Evolutionary conservation across 2,329 filamentous ascomycete genomes (phyloP).

Genomic region (Aureobasidium leucospermi): DNA sequence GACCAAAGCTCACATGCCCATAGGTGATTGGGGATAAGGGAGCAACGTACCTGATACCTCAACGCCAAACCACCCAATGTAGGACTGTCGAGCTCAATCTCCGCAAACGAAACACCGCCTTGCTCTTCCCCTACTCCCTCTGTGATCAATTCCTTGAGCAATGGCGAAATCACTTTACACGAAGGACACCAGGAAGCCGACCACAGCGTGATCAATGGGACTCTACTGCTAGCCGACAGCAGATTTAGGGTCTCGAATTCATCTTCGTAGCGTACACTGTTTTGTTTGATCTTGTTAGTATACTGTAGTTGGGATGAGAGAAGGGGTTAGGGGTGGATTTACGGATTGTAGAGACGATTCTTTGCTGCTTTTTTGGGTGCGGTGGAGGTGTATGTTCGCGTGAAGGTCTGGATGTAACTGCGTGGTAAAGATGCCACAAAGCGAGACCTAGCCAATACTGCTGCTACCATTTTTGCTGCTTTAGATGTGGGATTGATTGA

Average conservation of each 20-base stretch:
- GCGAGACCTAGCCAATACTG: not conserved
- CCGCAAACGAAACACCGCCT: slow-evolving; percentile 40
- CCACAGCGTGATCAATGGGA: slow-evolving; percentile 44
- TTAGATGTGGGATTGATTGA: not conserved
- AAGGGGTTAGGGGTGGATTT: slow-evolving; percentile 7
- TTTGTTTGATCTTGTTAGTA: too few relatives aligned
- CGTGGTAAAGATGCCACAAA: not conserved
- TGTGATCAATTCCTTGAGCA: slow-evolving; percentile 37
- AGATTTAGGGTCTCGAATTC: slow-evolving; percentile 43
- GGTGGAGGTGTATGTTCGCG: slow-evolving; percentile 15
- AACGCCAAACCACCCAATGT: slow-evolving; percentile 36
- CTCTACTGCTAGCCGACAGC: slow-evolving; percentile 37
- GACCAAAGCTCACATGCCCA: too few relatives aligned
- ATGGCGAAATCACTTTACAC: slow-evolving; percentile 36
- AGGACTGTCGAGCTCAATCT: slow-evolving; percentile 42
- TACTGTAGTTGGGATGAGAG: too few relatives aligned
- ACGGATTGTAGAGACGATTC: slow-evolving; percentile 18
- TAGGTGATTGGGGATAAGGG: too few relatives aligned
- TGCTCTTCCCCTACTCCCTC: slow-evolving; percentile 38
- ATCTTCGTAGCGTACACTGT: slow-evolving; percentile 37
- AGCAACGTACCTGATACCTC: slow-evolving; percentile 30
- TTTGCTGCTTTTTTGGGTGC: slow-evolving; percentile 13
- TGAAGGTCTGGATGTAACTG: not conserved
- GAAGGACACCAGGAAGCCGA: slow-evolving; percentile 41
- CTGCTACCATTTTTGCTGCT: not conserved